Conservation (phyloP, 257 asterid species). For the Nicotiana attenuata region DNA sequence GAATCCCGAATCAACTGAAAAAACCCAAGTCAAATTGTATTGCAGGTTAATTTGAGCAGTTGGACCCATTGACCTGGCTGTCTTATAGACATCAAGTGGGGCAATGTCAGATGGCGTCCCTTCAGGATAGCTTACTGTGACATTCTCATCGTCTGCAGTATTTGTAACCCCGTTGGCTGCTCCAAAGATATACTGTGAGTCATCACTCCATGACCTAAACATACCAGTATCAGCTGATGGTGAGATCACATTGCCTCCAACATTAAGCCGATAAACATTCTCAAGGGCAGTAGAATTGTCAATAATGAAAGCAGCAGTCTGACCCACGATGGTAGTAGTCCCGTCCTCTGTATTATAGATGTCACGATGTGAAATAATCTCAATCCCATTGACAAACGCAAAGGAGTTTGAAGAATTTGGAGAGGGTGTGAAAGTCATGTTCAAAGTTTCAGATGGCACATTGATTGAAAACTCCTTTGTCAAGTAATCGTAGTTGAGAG, state of each 20-base stretch:
- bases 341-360: conserved; percentile 56
- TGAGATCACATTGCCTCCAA: conserved; percentile 84
- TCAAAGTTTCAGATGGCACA: conserved; percentile 36
- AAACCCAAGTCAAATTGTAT: conserved; percentile 49
- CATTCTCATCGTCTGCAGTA: conserved; percentile 29
- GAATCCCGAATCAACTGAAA: conserved; percentile 47
- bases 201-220: conserved; percentile 45
- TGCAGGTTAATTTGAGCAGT: conserved; percentile 24
- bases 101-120: conserved; percentile 35
- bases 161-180: conserved; percentile 36
- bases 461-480: conserved; percentile 69
- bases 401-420: conserved; percentile 35
- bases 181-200: conserved; percentile 31
- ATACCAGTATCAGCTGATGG: conserved; percentile 56
- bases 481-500: conserved; percentile 59
- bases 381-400: conserved; percentile 83
- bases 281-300: conserved; percentile 61
- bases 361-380: conserved; percentile 80
- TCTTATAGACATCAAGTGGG: conserved; percentile 41
- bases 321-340: conserved; percentile 36
- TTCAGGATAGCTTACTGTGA: conserved; percentile 24
- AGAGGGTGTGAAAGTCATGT: conserved; percentile 62
- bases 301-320: conserved; percentile 33
- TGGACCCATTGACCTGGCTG: conserved; percentile 52
- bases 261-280: conserved; percentile 71